phyloP scores from a whole-genome alignment of 805 yeast species.

The Metschnikowia borealis region DNA sequence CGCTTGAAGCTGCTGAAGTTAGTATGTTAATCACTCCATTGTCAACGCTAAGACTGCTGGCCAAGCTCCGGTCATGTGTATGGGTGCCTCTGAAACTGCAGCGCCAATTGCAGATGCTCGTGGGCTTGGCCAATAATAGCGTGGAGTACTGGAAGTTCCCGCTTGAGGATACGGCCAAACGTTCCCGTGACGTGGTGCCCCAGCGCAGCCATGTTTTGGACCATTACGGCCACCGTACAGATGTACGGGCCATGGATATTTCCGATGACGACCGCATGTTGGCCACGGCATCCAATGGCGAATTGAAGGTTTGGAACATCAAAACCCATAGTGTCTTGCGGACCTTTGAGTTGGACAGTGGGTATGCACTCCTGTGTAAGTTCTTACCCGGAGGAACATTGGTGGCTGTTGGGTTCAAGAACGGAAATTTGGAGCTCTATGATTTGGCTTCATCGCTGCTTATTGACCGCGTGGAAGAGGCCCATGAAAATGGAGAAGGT shows the following conservation, averaged over 20 bases:
- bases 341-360: conserved; percentile 68
- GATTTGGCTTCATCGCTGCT: conserved; percentile 82
- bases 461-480: conserved; percentile 62
- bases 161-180: conserved; percentile 53
- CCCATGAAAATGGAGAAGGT: conserved; percentile 46
- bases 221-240: conserved; percentile 83
- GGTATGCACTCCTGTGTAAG: conserved; percentile 74
- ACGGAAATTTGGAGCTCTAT: conserved; percentile 77
- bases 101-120: conserved; percentile 53
- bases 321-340: conserved; percentile 71
- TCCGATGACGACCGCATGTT: conserved; percentile 76
- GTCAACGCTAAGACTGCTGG: conserved; percentile 58
- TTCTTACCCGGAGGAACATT: conserved; percentile 91
- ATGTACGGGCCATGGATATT: conserved; percentile 76
- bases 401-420: conserved; percentile 82
- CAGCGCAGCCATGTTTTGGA: conserved; percentile 59
- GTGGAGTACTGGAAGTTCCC: conserved; percentile 63
- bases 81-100: conserved; percentile 51
- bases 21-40: conserved; percentile 65
- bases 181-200: conserved; percentile 36
- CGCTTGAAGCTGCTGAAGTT: conserved; percentile 43
- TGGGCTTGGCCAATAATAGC: conserved; percentile 69
- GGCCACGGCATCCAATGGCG: conserved; percentile 89
- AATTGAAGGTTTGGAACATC: conserved; percentile 83
- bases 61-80: conserved; percentile 61